These are phyloP conservation scores for Solanum corneliomulleri DNA, from an alignment of 257 asterid genomes.

Conservation along the genomic window DNA sequence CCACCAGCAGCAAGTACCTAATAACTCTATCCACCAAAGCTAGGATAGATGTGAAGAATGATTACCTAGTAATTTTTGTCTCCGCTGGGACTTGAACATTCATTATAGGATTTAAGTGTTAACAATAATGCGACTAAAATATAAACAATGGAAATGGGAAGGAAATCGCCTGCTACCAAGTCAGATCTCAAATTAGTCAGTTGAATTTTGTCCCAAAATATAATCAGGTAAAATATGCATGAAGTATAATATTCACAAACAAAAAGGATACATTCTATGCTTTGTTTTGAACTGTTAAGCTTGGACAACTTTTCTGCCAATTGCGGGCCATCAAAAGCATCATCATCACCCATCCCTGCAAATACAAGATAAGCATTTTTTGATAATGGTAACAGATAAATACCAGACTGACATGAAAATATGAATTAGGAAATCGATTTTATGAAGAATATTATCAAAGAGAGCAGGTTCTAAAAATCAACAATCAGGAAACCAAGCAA, in stretches of 20 bases:
- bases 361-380: neutral
- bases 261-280: constrained; percentile 91
- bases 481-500: neutral
- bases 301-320: constrained; percentile 78
- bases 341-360: constrained; percentile 57
- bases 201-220: neutral
- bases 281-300: constrained; percentile 90
- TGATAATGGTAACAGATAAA: neutral
- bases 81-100: neutral
- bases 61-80: neutral
- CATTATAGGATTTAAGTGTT: neutral
- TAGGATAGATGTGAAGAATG: neutral
- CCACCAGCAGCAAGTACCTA: neutral
- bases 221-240: neutral
- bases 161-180: neutral
- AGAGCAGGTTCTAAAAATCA: neutral
- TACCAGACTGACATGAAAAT: neutral
- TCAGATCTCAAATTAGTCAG: neutral
- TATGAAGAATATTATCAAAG: neutral
- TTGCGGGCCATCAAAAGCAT: constrained; percentile 39
- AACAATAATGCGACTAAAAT: neutral
- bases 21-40: neutral
- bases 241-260: neutral
- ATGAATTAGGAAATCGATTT: neutral
- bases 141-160: neutral